These are phyloP conservation scores for Colletotrichum sp. DNA, from an alignment of 2,329 filamentous ascomycete species.

Conservation along the genomic window DNA sequence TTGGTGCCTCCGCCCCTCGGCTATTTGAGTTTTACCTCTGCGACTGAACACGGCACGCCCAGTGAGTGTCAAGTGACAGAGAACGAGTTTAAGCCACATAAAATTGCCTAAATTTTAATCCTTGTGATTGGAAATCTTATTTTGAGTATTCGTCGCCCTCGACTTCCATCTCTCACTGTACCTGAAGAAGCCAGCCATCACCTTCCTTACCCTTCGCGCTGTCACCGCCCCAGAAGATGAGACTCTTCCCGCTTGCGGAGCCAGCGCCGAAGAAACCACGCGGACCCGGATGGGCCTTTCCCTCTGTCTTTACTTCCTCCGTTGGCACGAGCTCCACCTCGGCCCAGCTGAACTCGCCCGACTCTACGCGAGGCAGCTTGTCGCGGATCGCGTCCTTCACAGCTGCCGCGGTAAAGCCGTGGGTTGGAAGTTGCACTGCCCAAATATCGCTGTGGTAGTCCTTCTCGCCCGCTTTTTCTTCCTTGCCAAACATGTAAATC, in stretches of 20 bases:
- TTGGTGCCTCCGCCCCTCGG: neutral
- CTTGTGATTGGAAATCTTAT: neutral
- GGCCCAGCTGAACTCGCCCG: constrained; percentile 53
- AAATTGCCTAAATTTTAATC: neutral
- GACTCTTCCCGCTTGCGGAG: constrained; percentile 48
- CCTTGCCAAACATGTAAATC: constrained; percentile 50
- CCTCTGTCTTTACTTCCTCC: constrained; percentile 45
- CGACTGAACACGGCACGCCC: neutral
- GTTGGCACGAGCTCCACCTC: constrained; percentile 52
- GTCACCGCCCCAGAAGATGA: constrained; percentile 59
- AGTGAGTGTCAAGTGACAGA: neutral
- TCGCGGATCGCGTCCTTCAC: constrained; percentile 54
- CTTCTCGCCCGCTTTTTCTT: constrained; percentile 26
- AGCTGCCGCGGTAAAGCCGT: constrained; percentile 48
- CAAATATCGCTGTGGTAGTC: constrained; percentile 49
- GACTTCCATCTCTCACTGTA: constrained; percentile 11
- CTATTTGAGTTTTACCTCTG: neutral
- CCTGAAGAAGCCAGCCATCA: constrained; percentile 43
- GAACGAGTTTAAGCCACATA: neutral
- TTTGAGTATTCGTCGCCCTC: neutral
- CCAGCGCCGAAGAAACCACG: constrained; percentile 43
- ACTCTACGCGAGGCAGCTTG: constrained; percentile 45
- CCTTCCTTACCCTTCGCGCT: constrained; percentile 43
- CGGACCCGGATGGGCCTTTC: constrained; percentile 44
- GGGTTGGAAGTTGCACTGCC: constrained; percentile 56